These are phyloP conservation scores for Plectosphaerella plurivora DNA, from an alignment of 2,329 filamentous ascomycete genomes.

Conservation along the genomic window DNA sequence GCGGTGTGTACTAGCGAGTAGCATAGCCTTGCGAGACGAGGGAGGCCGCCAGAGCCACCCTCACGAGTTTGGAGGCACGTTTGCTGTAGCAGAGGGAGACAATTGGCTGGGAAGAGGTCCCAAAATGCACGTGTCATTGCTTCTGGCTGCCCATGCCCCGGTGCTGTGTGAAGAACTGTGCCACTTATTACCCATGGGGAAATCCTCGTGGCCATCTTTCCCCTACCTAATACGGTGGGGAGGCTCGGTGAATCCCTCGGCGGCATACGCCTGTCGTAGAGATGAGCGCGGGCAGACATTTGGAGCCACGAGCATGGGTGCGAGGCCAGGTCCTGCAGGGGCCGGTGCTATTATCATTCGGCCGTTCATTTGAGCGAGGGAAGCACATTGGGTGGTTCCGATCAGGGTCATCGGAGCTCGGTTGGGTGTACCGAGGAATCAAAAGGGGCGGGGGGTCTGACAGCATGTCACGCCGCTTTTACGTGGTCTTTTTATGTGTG, in stretches of 20 bases:
- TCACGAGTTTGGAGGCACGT: too few relatives aligned
- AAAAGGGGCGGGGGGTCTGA: neutral
- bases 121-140: neutral
- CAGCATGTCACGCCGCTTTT: neutral
- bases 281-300: neutral
- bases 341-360: neutral
- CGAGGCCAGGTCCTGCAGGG: neutral
- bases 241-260: constrained; percentile 1
- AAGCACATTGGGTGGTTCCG: too few relatives aligned
- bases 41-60: too few relatives aligned
- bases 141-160: neutral
- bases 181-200: neutral
- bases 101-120: neutral
- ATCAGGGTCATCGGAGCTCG: too few relatives aligned
- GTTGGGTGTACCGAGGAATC: neutral
- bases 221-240: neutral
- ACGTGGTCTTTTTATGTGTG: too few relatives aligned
- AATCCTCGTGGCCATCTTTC: neutral
- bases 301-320: neutral
- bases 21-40: too few relatives aligned
- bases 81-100: too few relatives aligned
- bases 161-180: neutral
- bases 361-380: constrained; percentile 1
- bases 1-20: too few relatives aligned
- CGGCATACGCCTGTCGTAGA: neutral